Conservation (phyloP, 148 eudicot species). For the Persicaria maculosa region DNA sequence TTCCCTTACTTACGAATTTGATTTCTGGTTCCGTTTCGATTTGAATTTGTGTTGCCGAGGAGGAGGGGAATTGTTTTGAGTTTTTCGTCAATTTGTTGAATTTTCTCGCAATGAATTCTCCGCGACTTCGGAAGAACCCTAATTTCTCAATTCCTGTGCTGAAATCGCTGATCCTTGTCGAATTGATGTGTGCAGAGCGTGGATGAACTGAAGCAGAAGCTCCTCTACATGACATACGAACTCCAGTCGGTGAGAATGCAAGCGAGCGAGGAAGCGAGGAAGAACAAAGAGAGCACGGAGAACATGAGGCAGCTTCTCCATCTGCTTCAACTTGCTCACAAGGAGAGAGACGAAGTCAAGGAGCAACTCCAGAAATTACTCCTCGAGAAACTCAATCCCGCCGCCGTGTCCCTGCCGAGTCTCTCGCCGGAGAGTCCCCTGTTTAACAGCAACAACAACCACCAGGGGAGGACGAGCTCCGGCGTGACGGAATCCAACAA, state of each 20-base stretch:
- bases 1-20: background rate
- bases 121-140: background rate
- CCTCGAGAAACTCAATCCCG: conserved; percentile 15
- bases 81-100: background rate
- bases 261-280: conserved; percentile 37
- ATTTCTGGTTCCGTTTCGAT: background rate
- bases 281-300: conserved; percentile 21
- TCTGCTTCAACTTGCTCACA: conserved; percentile 31
- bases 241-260: conserved; percentile 34
- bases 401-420: background rate
- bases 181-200: conserved; percentile 25
- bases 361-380: conserved; percentile 38
- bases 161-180: background rate
- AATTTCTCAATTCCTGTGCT: background rate
- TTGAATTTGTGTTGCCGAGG: background rate
- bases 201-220: conserved; percentile 53
- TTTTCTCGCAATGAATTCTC: background rate
- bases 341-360: conserved; percentile 71
- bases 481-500: conserved; percentile 45
- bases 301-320: conserved; percentile 31
- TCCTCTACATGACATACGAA: conserved; percentile 41
- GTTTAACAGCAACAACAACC: conserved; percentile 16
- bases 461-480: conserved; percentile 30
- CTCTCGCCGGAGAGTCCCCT: conserved; percentile 9
- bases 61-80: background rate